phyloP scores from a whole-genome alignment of 2,329 filamentous ascomycete genomes.

The Arthrinium puccinioides region DNA sequence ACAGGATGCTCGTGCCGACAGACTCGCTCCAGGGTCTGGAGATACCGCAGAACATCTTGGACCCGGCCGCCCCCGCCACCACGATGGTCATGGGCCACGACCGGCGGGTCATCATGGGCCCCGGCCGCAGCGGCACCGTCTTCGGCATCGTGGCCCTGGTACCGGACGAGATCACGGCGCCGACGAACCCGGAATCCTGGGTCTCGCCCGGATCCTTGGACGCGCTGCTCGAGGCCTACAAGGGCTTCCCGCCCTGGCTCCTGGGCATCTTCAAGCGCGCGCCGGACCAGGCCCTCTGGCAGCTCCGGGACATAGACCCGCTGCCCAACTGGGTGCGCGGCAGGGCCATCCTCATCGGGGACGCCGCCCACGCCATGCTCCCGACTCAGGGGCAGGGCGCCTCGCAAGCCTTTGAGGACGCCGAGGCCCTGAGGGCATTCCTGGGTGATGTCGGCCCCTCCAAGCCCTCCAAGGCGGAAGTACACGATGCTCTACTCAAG shows the following conservation, averaged over 20 bases:
- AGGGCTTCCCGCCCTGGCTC: constrained; percentile 33
- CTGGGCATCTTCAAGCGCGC: constrained; percentile 22
- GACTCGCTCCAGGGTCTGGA: constrained; percentile 6
- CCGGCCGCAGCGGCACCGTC: constrained; percentile 29
- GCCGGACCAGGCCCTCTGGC: constrained; percentile 12
- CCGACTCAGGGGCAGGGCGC: constrained; percentile 33
- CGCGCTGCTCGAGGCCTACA: constrained; percentile 30
- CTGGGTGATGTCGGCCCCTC: constrained; percentile 11
- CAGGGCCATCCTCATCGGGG: constrained; percentile 34
- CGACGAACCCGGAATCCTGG: constrained; percentile 33
- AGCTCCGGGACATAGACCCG: constrained; percentile 1
- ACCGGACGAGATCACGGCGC: constrained; percentile 29
- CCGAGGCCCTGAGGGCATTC: constrained; percentile 25
- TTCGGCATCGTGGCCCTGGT: constrained; percentile 37
- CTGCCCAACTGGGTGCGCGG: constrained; percentile 12
- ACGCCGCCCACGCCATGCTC: constrained; percentile 41
- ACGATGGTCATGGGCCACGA: constrained; percentile 37
- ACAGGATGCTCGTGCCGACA: constrained; percentile 24
- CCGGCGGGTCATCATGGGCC: constrained; percentile 36
- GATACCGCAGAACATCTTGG: constrained; percentile 18
- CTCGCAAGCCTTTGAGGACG: constrained; percentile 32
- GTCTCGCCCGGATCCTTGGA: constrained; percentile 25
- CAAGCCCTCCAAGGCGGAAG: constrained; percentile 5
- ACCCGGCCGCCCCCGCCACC: constrained; percentile 30
- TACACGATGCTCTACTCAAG: constrained; percentile 11